Conservation (phyloP, 2,329 filamentous ascomycete genomes). For the Pyrenochaeta sp. region DNA sequence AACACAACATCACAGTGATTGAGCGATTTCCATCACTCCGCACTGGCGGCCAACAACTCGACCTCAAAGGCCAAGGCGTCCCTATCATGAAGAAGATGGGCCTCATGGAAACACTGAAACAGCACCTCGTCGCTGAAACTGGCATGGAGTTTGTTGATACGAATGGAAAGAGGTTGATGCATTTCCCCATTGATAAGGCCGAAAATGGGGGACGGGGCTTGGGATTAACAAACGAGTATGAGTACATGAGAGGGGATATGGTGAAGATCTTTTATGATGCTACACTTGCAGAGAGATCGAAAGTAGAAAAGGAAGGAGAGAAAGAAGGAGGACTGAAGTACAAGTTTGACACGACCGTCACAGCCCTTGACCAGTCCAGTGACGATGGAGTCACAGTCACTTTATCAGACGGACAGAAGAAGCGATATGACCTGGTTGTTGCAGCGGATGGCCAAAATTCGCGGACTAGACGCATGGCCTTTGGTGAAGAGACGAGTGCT, state of each 20-base stretch:
- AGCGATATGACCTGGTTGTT: slow-evolving; percentile 34
- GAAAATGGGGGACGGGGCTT: slow-evolving; percentile 46
- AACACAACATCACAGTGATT: slow-evolving; percentile 51
- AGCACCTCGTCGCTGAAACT: slow-evolving; percentile 47
- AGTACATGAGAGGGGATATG: slow-evolving; percentile 43
- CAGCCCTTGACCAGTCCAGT: slow-evolving; percentile 17
- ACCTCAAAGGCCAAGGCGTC: slow-evolving; percentile 55
- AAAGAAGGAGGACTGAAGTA: slow-evolving; percentile 16
- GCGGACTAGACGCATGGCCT: slow-evolving; percentile 28
- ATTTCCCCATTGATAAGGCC: slow-evolving; percentile 44
- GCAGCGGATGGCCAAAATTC: slow-evolving; percentile 39
- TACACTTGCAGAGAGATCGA: slow-evolving; percentile 21
- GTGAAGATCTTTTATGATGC: slow-evolving; percentile 43
- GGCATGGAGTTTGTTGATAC: slow-evolving; percentile 49
- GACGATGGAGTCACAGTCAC: slow-evolving; percentile 23
- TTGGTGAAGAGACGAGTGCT: slow-evolving; percentile 26
- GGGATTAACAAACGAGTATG: slow-evolving; percentile 35
- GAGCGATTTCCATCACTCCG: slow-evolving; percentile 56
- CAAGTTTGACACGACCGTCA: slow-evolving; percentile 22
- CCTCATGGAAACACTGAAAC: slow-evolving; percentile 46
- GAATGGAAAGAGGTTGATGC: slow-evolving; percentile 23
- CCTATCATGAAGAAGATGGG: slow-evolving; percentile 53
- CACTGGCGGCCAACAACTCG: slow-evolving; percentile 55
- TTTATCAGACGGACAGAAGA: slow-evolving; percentile 24
- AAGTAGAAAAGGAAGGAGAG: slow-evolving; percentile 16